phyloP scores from a whole-genome alignment of 352 stramenopile genomes.

The Pythium grandisporangium region DNA sequence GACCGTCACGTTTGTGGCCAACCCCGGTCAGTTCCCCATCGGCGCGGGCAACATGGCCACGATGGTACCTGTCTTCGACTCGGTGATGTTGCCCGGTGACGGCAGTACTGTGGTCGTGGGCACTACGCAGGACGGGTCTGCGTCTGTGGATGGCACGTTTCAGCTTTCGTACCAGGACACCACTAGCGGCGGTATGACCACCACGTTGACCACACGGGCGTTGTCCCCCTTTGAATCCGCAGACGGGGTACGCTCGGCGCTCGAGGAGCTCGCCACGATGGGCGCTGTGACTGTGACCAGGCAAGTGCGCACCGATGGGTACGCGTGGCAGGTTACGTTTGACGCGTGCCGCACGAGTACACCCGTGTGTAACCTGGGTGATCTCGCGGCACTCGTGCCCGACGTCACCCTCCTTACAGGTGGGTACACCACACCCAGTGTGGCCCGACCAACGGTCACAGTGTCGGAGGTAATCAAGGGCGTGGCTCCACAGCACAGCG shows the following conservation, averaged over 20 bases:
- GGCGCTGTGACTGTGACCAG: constrained; percentile 58
- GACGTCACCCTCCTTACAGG: constrained; percentile 34
- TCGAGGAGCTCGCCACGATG: constrained; percentile 40
- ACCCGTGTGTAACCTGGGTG: constrained; percentile 88
- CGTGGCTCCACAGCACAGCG: constrained; percentile 24
- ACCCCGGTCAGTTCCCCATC: constrained; percentile 89
- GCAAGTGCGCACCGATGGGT: constrained; percentile 51
- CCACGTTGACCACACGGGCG: constrained; percentile 8
- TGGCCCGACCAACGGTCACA: constrained; percentile 38
- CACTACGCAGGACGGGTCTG: constrained; percentile 33
- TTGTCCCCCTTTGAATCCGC: constrained; percentile 50
- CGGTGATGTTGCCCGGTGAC: constrained; percentile 28
- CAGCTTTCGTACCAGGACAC: constrained; percentile 33
- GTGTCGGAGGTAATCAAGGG: constrained; percentile 50
- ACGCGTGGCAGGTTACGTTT: constrained; percentile 89
- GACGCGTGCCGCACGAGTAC: constrained; percentile 60
- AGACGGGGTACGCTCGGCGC: constrained; percentile 25
- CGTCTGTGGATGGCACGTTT: constrained; percentile 54
- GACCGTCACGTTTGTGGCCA: constrained; percentile 90
- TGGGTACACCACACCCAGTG: constrained; percentile 16
- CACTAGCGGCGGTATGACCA: constrained; percentile 16
- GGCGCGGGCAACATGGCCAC: constrained; percentile 51
- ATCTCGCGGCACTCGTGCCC: constrained; percentile 55
- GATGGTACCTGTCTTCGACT: constrained; percentile 25
- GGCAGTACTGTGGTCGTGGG: constrained; percentile 27